A percentile compares a stretch with the other conserved stretches of the same genome.
Evolutionary conservation across 2,329 filamentous ascomycete species (phyloP).

Genomic region (Alternaria sp.): DNA sequence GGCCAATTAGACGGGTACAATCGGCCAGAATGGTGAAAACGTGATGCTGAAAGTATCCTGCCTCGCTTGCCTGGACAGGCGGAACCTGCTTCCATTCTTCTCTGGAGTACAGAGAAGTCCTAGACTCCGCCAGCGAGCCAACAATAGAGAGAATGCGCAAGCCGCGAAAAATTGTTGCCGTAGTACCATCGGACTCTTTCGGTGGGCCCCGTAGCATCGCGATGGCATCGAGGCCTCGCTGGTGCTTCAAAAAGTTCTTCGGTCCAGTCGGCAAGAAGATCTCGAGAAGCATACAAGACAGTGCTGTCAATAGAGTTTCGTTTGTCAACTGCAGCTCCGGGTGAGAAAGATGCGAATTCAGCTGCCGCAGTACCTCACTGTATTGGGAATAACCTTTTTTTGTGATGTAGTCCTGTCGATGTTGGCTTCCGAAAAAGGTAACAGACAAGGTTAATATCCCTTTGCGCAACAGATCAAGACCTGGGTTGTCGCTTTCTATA

Average conservation of each 20-base stretch:
- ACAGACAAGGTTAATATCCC: conserved; percentile 36
- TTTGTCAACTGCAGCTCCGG: conserved; percentile 31
- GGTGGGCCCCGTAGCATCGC: conserved; percentile 36
- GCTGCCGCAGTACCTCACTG: conserved; percentile 33
- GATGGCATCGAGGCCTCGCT: conserved; percentile 40
- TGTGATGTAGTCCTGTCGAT: conserved; percentile 29
- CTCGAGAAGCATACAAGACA: conserved; percentile 41
- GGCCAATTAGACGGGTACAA: conserved; percentile 31
- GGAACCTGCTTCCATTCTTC: conserved; percentile 38
- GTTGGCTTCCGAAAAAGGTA: conserved; percentile 39
- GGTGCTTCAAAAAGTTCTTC: conserved; percentile 39
- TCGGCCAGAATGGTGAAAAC: conserved; percentile 37
- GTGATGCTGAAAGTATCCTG: conserved; percentile 26
- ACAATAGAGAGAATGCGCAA: conserved; percentile 38
- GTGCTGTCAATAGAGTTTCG: conserved; percentile 36
- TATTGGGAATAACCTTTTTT: conserved; percentile 35
- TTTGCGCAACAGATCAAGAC: conserved; percentile 31
- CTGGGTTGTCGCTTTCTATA: conserved; percentile 13
- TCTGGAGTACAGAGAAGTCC: conserved; percentile 30
- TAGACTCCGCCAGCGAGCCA: conserved; percentile 28
- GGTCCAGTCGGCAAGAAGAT: conserved; percentile 40
- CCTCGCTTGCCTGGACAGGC: conserved; percentile 16
- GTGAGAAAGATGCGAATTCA: conserved; percentile 31
- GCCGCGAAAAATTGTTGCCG: conserved; percentile 28
- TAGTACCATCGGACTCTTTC: conserved; percentile 11